Conservation (phyloP, 805 yeast genomes). For the Cyberlindnera maclurae region DNA sequence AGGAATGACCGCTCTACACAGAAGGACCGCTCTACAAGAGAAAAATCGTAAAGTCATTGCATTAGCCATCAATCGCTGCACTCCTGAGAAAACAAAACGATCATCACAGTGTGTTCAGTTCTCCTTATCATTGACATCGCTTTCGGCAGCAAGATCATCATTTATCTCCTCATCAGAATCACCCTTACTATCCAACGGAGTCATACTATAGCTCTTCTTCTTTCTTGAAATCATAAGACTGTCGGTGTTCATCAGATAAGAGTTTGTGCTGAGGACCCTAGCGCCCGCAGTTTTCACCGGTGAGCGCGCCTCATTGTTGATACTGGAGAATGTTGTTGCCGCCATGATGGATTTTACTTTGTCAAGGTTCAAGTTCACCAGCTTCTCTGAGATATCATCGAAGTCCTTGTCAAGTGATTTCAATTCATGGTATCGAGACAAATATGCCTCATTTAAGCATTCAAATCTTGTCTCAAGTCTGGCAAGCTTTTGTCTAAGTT, state of each 20-base stretch:
- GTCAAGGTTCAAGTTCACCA: slow-evolving; percentile 23
- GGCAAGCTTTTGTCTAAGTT: slow-evolving; percentile 13
- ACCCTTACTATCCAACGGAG: not conserved
- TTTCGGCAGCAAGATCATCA: not conserved
- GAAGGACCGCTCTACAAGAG: no score
- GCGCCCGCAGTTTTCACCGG: slow-evolving; percentile 1
- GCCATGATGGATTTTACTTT: slow-evolving; percentile 23
- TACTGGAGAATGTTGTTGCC: slow-evolving; percentile 7
- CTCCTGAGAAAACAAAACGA: no score
- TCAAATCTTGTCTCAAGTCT: slow-evolving; percentile 18
- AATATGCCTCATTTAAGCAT: slow-evolving; percentile 20
- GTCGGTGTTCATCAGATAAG: slow-evolving; percentile 16
- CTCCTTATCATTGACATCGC: not conserved
- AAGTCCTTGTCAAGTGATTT: slow-evolving; percentile 24
- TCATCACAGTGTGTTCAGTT: no score
- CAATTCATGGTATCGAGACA: slow-evolving; percentile 22
- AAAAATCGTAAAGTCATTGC: no score
- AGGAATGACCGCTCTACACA: no score
- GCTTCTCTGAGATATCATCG: slow-evolving; percentile 17
- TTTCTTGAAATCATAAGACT: not conserved
- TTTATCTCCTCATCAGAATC: not conserved
- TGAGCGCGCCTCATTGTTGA: not conserved
- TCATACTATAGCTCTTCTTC: slow-evolving; percentile 1
- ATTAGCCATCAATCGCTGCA: no score
- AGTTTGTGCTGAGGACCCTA: slow-evolving; percentile 23